A percentile compares a stretch with the other conserved stretches of the same genome.
phyloP scores from a whole-genome alignment of 202 grass and related monocot genomes.

The Saccharum hybrid region DNA sequence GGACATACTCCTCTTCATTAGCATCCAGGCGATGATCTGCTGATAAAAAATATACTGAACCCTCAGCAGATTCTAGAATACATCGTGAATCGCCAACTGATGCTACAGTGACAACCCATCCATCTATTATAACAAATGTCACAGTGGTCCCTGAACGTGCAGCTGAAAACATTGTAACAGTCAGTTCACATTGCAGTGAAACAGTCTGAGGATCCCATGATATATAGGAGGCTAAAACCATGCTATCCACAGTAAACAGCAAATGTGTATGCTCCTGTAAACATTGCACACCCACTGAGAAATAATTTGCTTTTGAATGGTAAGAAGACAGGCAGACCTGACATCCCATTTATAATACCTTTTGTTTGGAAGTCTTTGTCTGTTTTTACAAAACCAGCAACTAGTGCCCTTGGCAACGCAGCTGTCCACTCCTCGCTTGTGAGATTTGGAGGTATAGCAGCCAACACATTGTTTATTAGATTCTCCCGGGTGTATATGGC shows the following conservation, averaged over 20 bases:
- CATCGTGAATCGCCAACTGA: slow-evolving; percentile 95
- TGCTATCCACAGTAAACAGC: slow-evolving; percentile 15
- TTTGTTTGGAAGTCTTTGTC: slow-evolving; percentile 91
- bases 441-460: slow-evolving; percentile 82
- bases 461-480: slow-evolving; percentile 79
- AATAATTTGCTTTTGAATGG: slow-evolving; percentile 32
- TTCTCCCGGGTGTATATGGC: slow-evolving; percentile 91
- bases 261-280: slow-evolving; percentile 21
- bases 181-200: slow-evolving; percentile 33
- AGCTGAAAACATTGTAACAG: slow-evolving; percentile 60
- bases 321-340: slow-evolving; percentile 18
- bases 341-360: slow-evolving; percentile 54
- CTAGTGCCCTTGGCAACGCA: slow-evolving; percentile 90
- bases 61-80: slow-evolving; percentile 96
- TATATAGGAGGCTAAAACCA: slow-evolving; percentile 30
- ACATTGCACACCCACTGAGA: slow-evolving; percentile 7
- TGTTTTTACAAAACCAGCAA: slow-evolving; percentile 96
- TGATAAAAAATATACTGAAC: slow-evolving; percentile 80
- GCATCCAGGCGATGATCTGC: slow-evolving; percentile 88
- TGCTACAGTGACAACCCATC: slow-evolving; percentile 93
- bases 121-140: slow-evolving; percentile 97
- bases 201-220: slow-evolving; percentile 15
- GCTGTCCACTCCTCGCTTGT: slow-evolving; percentile 93
- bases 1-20: slow-evolving; percentile 89
- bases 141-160: slow-evolving; percentile 86